These are phyloP conservation scores for Lactarius hengduanensis DNA, from an alignment of 768 basidiomycete species.

Conservation along the genomic window DNA sequence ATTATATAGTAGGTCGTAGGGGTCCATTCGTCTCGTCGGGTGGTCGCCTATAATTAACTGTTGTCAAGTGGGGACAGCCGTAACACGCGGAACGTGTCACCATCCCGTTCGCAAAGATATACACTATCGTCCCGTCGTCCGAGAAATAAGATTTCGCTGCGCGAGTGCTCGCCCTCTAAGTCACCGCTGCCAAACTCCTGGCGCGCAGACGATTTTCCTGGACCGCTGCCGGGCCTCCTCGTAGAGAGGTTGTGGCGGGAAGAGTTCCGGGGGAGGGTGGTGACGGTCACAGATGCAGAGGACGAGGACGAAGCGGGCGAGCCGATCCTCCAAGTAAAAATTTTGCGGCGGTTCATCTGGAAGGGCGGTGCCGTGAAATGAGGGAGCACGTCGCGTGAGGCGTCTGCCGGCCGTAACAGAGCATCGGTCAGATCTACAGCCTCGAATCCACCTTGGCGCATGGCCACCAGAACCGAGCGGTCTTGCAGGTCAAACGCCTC, in stretches of 20 bases:
- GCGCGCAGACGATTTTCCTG: slow-evolving; percentile 49
- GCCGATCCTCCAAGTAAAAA: slow-evolving; percentile 84
- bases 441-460: slow-evolving; percentile 85
- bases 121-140: slow-evolving; percentile 75
- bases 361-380: slow-evolving; percentile 62
- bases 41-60: slow-evolving; percentile 21
- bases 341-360: slow-evolving; percentile 63
- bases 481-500: slow-evolving; percentile 80
- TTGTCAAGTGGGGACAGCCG: slow-evolving; percentile 50
- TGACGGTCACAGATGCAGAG: background rate
- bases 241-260: slow-evolving; percentile 38
- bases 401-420: slow-evolving; percentile 74
- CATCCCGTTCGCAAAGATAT: slow-evolving; percentile 78
- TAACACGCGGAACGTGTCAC: slow-evolving; percentile 72
- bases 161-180: slow-evolving; percentile 47
- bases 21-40: slow-evolving; percentile 7
- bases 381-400: slow-evolving; percentile 70
- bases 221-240: slow-evolving; percentile 50
- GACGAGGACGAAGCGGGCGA: slow-evolving; percentile 45
- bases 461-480: slow-evolving; percentile 75
- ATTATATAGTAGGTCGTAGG: slow-evolving; percentile 13
- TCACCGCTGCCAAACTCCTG: slow-evolving; percentile 53
- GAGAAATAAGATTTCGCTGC: slow-evolving; percentile 76
- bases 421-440: slow-evolving; percentile 80
- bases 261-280: slow-evolving; percentile 34